Evolutionary conservation across 495 filamentous ascomycete species (phyloP), one percentile per base, ranked within the genome.

Genomic region (Xylaria palmicola): DNA sequence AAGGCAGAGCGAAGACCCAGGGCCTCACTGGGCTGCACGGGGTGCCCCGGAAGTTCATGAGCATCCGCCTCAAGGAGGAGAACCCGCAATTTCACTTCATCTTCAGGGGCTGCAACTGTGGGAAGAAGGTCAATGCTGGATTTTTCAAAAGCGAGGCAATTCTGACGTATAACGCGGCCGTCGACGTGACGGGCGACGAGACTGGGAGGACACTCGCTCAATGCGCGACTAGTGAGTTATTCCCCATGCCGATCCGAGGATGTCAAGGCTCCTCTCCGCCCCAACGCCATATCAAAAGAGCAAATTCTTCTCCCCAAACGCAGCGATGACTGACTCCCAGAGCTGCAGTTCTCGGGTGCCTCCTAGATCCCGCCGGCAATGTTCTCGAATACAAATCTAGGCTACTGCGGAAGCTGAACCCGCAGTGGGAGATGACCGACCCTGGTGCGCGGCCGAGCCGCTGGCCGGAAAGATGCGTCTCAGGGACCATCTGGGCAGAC

Each of bases 71-170:
- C 15, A 47, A 57, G 24, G 65, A 41, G 13, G 49, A 50, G 37
- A 44, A 29, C 51, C 49, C 45, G n/a, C 56, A 32, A 10, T 67
- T 59, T 37, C 58, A 63, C 17, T 70, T 70, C 30, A 53, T 30
- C 43, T 70, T 67, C 54, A 61, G 27, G 17, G 67, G 67, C 0
- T 70, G 67, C 65, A 70, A 70, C 50, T 39, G 36, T 40, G 67
- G 67, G 17, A 67, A 67, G 51, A 60, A 65, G 54, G 45, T 64
- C 12, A 68, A 49, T 8, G 56, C 58, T 6, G 65, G 58, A 13
- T 24, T 56, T 8, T 65, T 68, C 54, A 57, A 52, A 29, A 67
- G 51, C 2, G 65, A 67, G 60, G 36, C 20, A n/a, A 70, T 65
- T 29, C 62, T 50, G 4, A 29, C 12, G 15, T 24, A 34, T 40